Conservation (phyloP, 768 basidiomycete genomes). For the Panaeolus cyanescens region DNA sequence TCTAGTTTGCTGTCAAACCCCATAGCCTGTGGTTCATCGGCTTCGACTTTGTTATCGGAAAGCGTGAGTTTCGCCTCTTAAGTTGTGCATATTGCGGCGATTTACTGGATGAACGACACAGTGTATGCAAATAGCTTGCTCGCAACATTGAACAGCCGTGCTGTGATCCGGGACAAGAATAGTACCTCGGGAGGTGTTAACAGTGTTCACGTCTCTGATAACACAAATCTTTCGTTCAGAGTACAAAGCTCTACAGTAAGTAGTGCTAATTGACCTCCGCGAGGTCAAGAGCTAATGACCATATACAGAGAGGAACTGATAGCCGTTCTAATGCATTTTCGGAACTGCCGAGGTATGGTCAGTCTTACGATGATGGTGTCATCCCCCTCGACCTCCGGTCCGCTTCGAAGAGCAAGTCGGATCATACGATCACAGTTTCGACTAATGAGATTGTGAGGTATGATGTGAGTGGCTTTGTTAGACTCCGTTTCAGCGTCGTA, state of each 20-base stretch:
- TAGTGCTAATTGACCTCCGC: no score
- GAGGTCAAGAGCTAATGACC: no score
- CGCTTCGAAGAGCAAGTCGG: background rate
- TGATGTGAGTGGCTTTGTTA: background rate
- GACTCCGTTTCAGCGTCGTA: no score
- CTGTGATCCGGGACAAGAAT: slow-evolving; percentile 22
- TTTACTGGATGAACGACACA: slow-evolving; percentile 11
- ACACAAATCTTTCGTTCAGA: background rate
- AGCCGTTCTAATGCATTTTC: background rate
- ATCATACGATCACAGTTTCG: background rate
- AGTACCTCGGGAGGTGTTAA: slow-evolving; percentile 5
- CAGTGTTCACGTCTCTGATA: slow-evolving; percentile 17
- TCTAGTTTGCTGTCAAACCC: slow-evolving; percentile 30
- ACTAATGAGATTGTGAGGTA: background rate
- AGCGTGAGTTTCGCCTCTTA: slow-evolving; percentile 30
- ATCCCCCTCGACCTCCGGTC: background rate
- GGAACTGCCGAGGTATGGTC: background rate
- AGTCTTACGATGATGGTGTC: background rate
- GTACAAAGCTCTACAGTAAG: background rate
- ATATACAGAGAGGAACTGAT: background rate
- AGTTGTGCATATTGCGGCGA: no score
- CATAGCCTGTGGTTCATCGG: slow-evolving; percentile 37
- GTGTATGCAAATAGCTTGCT: slow-evolving; percentile 52
- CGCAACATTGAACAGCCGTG: slow-evolving; percentile 42
- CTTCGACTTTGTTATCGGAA: slow-evolving; percentile 49